Evolutionary conservation across 371 early-diverging fungal genomes (phyloP), one percentile per base, ranked within the genome.

Genomic region (Mycotypha africana): DNA sequence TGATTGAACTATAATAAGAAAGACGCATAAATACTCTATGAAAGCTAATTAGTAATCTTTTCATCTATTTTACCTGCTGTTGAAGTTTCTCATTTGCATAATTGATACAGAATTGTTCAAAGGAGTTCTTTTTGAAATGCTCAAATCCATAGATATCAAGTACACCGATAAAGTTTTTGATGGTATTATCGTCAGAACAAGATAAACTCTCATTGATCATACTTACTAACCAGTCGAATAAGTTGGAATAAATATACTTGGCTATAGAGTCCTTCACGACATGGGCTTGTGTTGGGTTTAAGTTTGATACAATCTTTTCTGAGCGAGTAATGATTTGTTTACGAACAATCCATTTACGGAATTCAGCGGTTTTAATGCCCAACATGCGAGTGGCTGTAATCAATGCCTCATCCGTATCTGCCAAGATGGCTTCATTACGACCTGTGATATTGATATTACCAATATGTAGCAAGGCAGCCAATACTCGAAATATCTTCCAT

Each of bases 101-200:
- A 78, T 93, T 99, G 65, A 98, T 97, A 76, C 98, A 97, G 58
- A 99, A 93, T 70, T 99, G 99, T 67, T 99, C 99, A 66, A 98
- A 99, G 7, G 94, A 92, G 74, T 99, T 99, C 65, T 84, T 86
- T 67, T 93, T 82, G 65, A 97, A 97, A 51, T 98, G 97, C 73
- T 92, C 93, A 71, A 95, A 93, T 42, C 98, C 93, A 60, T 93
- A 92, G 71, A 96, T 90, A 87, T 98, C 92, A 57, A 97, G 75
- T 7, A 97, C 93, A 63, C 95, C 97, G 58, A 95, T 95, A 57
- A 95, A 95, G 28, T 68, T 74, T 8, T 62, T 56, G 11, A 79
- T 70, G 7, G 30, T 42, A 1, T 46, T 31, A 19, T 21, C 31
- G 16, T 78, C 81, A 10, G 84, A 81, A 10, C 63, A 67, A 24